These are phyloP conservation scores for Miamiensis avidus DNA, from an alignment of 169 alveolate genomes.

Conservation along the genomic window DNA sequence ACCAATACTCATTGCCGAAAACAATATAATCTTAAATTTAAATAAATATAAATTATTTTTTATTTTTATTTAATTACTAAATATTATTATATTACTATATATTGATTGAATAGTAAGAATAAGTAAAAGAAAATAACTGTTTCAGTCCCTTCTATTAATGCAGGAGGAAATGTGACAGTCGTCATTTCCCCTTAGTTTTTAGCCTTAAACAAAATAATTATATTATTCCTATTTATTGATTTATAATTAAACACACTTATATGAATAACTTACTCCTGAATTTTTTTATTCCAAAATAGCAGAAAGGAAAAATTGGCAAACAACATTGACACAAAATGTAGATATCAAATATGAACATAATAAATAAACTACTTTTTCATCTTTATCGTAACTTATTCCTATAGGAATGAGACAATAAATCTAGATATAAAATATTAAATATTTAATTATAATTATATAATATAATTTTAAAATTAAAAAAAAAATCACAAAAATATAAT, in stretches of 20 bases:
- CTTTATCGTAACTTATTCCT: constrained; percentile 26
- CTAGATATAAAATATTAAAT: neutral
- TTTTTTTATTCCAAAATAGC: constrained; percentile 45
- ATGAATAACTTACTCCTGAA: constrained; percentile 10
- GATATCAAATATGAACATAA: constrained; percentile 9
- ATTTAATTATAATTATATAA: neutral
- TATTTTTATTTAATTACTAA: neutral
- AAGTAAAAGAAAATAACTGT: constrained; percentile 34
- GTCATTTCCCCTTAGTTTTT: constrained; percentile 48
- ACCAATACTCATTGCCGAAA: neutral
- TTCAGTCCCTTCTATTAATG: constrained; percentile 59
- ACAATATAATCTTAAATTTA: neutral
- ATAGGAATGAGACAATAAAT: constrained; percentile 48
- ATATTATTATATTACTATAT: neutral
- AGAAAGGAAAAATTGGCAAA: constrained; percentile 43
- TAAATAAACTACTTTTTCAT: constrained; percentile 21
- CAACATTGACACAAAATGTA: constrained; percentile 48
- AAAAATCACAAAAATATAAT: neutral
- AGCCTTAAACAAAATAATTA: neutral
- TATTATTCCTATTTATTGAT: too few species aligned
- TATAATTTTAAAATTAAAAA: too few species aligned
- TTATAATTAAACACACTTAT: too few species aligned
- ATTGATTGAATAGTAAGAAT: constrained; percentile 30
- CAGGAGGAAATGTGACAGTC: constrained; percentile 55
- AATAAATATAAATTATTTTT: too few species aligned